phyloP scores from a whole-genome alignment of 768 basidiomycete genomes.

The Lactarius tabidus region DNA sequence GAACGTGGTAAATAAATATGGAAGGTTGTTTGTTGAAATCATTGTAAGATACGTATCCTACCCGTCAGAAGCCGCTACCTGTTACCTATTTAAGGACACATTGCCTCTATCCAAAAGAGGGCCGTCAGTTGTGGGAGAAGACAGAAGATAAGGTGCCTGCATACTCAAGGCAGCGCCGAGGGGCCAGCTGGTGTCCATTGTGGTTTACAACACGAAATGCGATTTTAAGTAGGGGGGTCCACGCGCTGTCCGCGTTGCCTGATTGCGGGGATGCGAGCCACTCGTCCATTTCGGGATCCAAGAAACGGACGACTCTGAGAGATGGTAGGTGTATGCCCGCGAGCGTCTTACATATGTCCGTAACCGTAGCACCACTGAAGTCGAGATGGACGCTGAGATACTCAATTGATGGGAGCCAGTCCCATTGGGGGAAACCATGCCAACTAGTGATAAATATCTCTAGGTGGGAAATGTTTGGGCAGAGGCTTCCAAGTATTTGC shows the following conservation, averaged over 20 bases:
- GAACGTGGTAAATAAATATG: not conserved
- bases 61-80: not conserved
- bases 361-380: not conserved
- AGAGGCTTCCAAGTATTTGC: not conserved
- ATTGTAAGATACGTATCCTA: not conserved
- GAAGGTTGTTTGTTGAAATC: not conserved
- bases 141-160: not conserved
- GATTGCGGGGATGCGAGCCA: conserved; percentile 7
- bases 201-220: conserved; percentile 12
- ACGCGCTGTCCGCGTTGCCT: conserved; percentile 12
- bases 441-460: conserved; percentile 13
- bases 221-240: conserved; percentile 3
- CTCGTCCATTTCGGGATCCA: conserved; percentile 1
- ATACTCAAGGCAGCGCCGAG: not conserved
- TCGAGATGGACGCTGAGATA: not conserved
- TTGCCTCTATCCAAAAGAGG: not conserved
- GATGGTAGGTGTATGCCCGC: not conserved
- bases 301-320: conserved; percentile 12
- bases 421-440: conserved; percentile 1
- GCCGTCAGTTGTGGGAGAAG: not conserved
- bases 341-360: conserved; percentile 9
- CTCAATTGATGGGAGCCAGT: conserved; percentile 3
- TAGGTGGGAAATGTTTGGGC: conserved; percentile 13
- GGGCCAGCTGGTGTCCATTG: conserved; percentile 10
- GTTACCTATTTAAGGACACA: not conserved